These are phyloP conservation scores for Colletotrichum noveboracense DNA, from an alignment of 2,329 filamentous ascomycete species.

Conservation along the genomic window DNA sequence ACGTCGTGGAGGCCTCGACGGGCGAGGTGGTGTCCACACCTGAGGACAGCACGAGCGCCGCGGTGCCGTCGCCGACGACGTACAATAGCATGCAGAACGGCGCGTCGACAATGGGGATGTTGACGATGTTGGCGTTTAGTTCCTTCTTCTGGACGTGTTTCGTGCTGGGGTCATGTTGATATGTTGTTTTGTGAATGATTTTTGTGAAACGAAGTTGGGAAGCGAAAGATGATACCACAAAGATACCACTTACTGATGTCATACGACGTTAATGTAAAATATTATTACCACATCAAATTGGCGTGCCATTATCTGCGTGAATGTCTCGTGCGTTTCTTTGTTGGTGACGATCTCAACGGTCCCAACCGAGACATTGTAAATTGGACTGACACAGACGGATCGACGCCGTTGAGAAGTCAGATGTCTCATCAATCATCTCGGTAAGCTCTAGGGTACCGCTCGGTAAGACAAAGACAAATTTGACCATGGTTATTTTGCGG, in stretches of 20 bases:
- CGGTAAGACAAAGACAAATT: not conserved
- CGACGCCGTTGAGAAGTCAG: not conserved
- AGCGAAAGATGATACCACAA: not conserved
- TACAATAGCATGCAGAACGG: not conserved
- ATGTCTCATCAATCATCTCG: not conserved
- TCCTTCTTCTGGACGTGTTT: constrained; percentile 9
- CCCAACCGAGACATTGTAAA: not conserved
- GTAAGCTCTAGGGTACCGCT: not conserved
- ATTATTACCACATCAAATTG: not conserved
- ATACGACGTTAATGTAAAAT: constrained; percentile 17
- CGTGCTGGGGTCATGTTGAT: not conserved
- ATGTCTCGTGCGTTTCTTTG: not conserved
- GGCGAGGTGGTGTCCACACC: constrained; percentile 8
- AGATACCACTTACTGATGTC: constrained; percentile 15
- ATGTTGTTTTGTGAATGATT: not conserved
- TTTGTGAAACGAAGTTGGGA: not conserved
- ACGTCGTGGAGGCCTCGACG: constrained; percentile 40
- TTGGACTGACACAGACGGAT: not conserved
- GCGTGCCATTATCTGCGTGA: not conserved
- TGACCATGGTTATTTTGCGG: not conserved
- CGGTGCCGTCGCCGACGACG: not conserved
- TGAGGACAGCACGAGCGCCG: not conserved
- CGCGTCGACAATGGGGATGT: not conserved
- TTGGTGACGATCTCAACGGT: not conserved
- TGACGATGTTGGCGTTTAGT: not conserved